Conservation (phyloP, 208 protist genomes). For the Balamuthia mandrillaris region DNA sequence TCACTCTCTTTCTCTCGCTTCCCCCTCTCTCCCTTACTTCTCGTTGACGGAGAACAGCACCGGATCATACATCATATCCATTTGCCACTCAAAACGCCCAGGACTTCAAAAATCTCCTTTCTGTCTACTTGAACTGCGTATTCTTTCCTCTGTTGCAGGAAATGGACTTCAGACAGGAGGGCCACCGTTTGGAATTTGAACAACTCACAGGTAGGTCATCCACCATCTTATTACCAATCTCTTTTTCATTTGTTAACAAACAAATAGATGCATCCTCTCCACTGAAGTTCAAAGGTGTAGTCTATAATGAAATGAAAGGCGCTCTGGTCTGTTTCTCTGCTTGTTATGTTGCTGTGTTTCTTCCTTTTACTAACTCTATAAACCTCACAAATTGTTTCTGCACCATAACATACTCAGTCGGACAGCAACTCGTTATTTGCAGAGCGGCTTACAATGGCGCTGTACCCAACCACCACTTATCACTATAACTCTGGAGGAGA, state of each 20-base stretch:
- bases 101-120: conserved; percentile 66
- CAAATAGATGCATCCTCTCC: neutral
- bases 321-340: conserved; percentile 33
- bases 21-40: no score
- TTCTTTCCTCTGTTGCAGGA: conserved; percentile 55
- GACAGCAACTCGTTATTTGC: conserved; percentile 48
- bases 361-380: neutral
- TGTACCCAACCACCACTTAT: conserved; percentile 63
- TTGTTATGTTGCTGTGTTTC: neutral
- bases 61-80: conserved; percentile 64
- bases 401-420: conserved; percentile 27
- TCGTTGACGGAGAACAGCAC: no score
- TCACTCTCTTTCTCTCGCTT: no score
- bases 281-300: conserved; percentile 63
- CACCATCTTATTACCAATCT: neutral
- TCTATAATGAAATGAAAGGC: conserved; percentile 74
- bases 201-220: neutral
- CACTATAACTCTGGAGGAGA: conserved; percentile 63
- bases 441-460: conserved; percentile 14
- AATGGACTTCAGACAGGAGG: conserved; percentile 63
- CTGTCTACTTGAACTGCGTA: conserved; percentile 61
- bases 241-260: neutral
- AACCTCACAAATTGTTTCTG: neutral
- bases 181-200: conserved; percentile 64
- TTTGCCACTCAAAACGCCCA: conserved; percentile 62